phyloP scores from a whole-genome alignment of 331 rosid species.

The Arachis monticola region DNA sequence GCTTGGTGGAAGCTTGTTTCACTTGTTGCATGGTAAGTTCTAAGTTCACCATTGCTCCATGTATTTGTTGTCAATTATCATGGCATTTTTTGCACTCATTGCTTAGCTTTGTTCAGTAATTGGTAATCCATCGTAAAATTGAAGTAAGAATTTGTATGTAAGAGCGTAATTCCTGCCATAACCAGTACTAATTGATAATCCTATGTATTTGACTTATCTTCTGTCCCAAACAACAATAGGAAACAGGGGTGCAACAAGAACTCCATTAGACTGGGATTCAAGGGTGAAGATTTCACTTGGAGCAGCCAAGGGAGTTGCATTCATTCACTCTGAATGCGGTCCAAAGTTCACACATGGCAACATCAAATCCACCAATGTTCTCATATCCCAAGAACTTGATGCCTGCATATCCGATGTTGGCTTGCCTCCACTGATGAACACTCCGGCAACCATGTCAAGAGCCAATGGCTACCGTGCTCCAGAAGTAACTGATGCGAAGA shows the following conservation, averaged over 20 bases:
- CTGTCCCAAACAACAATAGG: constrained; percentile 51
- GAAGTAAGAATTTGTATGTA: neutral
- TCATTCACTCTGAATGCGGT: constrained; percentile 70
- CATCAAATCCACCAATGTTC: constrained; percentile 87
- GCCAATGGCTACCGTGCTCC: constrained; percentile 81
- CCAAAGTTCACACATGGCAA: constrained; percentile 77
- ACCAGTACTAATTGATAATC: neutral
- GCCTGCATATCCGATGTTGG: constrained; percentile 75
- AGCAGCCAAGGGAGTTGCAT: constrained; percentile 77
- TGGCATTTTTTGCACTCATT: neutral
- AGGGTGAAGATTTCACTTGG: constrained; percentile 71
- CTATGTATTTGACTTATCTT: constrained; percentile 20
- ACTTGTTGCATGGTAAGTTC: constrained; percentile 69
- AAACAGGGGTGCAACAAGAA: constrained; percentile 65
- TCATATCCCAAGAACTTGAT: constrained; percentile 67
- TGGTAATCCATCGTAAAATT: neutral
- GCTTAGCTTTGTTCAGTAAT: constrained; percentile 21
- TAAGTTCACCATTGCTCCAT: neutral
- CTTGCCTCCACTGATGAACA: constrained; percentile 65
- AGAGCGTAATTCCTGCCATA: neutral
- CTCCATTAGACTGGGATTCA: constrained; percentile 81
- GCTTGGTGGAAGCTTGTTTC: constrained; percentile 77
- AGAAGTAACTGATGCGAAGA: constrained; percentile 69
- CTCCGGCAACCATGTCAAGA: constrained; percentile 64
- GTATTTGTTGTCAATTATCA: neutral